A percentile compares a stretch with the other conserved stretches of the same genome.
phyloP scores from a whole-genome alignment of 768 basidiomycete genomes.

The Tricholoma sp. region DNA sequence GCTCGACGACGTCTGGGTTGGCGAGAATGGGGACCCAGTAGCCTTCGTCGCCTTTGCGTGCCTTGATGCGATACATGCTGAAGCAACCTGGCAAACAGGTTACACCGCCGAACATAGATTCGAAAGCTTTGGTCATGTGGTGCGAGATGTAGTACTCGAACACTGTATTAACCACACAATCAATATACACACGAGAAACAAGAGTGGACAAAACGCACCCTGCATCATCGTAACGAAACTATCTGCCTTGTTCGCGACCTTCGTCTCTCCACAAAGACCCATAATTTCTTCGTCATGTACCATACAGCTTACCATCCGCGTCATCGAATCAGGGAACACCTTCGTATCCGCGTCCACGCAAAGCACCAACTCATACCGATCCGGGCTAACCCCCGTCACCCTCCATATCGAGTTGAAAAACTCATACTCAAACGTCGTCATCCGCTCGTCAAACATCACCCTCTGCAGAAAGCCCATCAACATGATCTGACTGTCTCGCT shows the following conservation, averaged over 20 bases:
- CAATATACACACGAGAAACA: not conserved
- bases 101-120: slow-evolving; percentile 99
- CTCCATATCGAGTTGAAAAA: slow-evolving; percentile 99
- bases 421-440: slow-evolving; percentile 99
- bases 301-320: slow-evolving; percentile 95
- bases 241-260: slow-evolving; percentile 98
- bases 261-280: slow-evolving; percentile 99
- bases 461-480: slow-evolving; percentile 98
- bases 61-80: slow-evolving; percentile 99
- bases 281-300: slow-evolving; percentile 96
- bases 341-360: slow-evolving; percentile 99
- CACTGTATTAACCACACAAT: slow-evolving; percentile 46
- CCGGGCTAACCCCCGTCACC: slow-evolving; percentile 90
- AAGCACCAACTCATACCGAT: slow-evolving; percentile 91
- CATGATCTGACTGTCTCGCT: slow-evolving; percentile 97
- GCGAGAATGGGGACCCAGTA: slow-evolving; percentile 99
- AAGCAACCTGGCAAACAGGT: slow-evolving; percentile 99
- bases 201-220: slow-evolving; percentile 49
- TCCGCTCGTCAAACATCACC: slow-evolving; percentile 99
- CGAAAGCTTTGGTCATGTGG: slow-evolving; percentile 98
- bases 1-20: slow-evolving; percentile 97
- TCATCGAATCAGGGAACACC: slow-evolving; percentile 97
- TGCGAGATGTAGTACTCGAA: slow-evolving; percentile 99
- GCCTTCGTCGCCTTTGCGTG: slow-evolving; percentile 92
- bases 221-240: slow-evolving; percentile 99